Percentiles rank a stretch among this genome's conserved stretches.
These are phyloP conservation scores for Chalara sp. DNA, from an alignment of 2,329 filamentous ascomycete species.

Conservation along the genomic window DNA sequence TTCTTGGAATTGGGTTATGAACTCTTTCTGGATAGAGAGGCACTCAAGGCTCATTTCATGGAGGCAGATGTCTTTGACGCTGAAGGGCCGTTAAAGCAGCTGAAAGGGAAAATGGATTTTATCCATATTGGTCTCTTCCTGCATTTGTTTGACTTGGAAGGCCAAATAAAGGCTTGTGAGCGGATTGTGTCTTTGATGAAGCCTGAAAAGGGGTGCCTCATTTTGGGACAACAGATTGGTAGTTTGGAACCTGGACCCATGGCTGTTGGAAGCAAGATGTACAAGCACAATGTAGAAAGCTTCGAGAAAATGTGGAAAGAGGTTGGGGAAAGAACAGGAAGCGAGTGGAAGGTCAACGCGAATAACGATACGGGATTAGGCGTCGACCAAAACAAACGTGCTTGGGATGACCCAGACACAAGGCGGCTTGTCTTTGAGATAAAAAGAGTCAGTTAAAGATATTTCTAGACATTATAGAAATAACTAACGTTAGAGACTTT, in stretches of 20 bases:
- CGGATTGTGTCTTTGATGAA: constrained; percentile 11
- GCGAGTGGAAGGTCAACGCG: constrained; percentile 19
- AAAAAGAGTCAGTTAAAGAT: constrained; percentile 2
- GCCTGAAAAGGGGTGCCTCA: constrained; percentile 10
- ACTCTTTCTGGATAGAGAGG: constrained; percentile 30
- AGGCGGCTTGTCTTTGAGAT: constrained; percentile 8
- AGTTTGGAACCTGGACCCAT: constrained; percentile 5
- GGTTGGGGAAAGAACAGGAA: constrained; percentile 17
- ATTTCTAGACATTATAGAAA: too few relatives aligned
- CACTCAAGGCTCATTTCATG: constrained; percentile 26
- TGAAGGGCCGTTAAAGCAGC: constrained; percentile 21
- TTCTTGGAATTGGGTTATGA: constrained; percentile 32
- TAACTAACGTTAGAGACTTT: too few relatives aligned
- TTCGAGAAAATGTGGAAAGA: constrained; percentile 16
- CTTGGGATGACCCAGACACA: constrained; percentile 20
- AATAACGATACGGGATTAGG: constrained; percentile 18
- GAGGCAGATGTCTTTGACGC: constrained; percentile 27
- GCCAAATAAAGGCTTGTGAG: constrained; percentile 21
- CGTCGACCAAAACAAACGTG: constrained; percentile 17
- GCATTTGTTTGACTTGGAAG: constrained; percentile 23
- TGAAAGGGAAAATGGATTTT: constrained; percentile 25
- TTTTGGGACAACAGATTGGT: constrained; percentile 10
- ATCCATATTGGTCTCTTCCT: constrained; percentile 11
- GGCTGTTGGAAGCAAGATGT: constrained; percentile 3
- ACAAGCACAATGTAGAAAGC: constrained; percentile 12